Base-by-base conservation (phyloP, 768 basidiomycete species). In the Termitomyces bulborhizus region DNA sequence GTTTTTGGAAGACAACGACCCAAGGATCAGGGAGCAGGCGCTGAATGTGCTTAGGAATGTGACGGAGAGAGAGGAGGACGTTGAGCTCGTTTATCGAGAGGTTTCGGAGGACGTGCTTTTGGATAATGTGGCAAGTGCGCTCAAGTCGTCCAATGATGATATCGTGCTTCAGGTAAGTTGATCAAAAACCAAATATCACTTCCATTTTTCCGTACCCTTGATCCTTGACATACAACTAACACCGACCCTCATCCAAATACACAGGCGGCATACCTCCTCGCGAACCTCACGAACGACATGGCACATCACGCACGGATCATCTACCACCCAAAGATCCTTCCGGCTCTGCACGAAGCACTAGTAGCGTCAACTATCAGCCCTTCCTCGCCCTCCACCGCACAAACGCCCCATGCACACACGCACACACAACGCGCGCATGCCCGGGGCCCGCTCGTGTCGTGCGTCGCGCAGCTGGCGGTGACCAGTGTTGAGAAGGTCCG, bases 11-110 rank as follows among this genome's bases (percentile, higher is more conserved):
- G 82, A 89, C 55, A 49, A 76, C 0, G 80, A 86, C 52, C 60
- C 68, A 1, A 77, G 73, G 6, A 69, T 89, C 2, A 82, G 83
- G 62, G 90, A 92, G 62, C 90, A 93, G 63, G 85, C 82, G 0
- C 76, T 86, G 60, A 80, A 79, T 55, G 75, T 90, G 26, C 60
- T 88, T 12, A 77, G 82, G 6, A 90, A 93, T 63, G 66, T 91
- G 3, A 79, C 86, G 0, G 83, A 85, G 54, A 73, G 81, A 57
- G 81, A 84, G 56, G 75, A 2, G 36, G 36, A 6, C 15, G 77
- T 88, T 13, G 74, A 78, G 16, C 70, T 88, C 57, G 69, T 89
- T 16, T 82, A 86, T 56, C 64, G 69, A 15, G 80, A 80, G 27
- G 66, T 91, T 12, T 78, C 79, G 0, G 66, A 68, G 2, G 75